Evolutionary conservation across 2,329 filamentous ascomycete genomes (phyloP).

Genomic region (Aureobasidium sp.): DNA sequence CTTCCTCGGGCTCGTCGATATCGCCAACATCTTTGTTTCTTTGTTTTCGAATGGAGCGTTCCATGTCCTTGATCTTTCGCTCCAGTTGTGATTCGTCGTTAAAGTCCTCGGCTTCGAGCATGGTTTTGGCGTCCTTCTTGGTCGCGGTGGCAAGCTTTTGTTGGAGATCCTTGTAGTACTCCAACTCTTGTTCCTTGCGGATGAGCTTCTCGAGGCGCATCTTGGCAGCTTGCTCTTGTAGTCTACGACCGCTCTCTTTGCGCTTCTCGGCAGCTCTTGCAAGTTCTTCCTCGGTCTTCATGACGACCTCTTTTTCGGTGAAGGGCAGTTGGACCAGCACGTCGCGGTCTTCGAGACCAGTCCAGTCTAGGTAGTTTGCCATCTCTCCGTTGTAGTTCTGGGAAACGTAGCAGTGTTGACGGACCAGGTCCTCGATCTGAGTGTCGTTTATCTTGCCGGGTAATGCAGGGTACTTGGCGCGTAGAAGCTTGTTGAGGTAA

Average conservation of each 20-base stretch:
- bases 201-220: constrained; percentile 94
- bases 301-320: constrained; percentile 78
- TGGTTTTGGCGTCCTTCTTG: constrained; percentile 82
- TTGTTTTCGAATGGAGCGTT: constrained; percentile 80
- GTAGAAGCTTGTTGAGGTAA: constrained; percentile 81
- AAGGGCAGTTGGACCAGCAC: constrained; percentile 87
- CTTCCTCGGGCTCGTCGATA: constrained; percentile 65
- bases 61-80: constrained; percentile 76
- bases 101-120: constrained; percentile 84
- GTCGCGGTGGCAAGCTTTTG: constrained; percentile 56
- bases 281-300: constrained; percentile 92
- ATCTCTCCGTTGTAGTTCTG: constrained; percentile 75
- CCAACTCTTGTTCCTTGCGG: constrained; percentile 89
- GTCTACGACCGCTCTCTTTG: constrained; percentile 80
- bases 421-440: constrained; percentile 80
- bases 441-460: constrained; percentile 75
- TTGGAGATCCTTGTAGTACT: constrained; percentile 85
- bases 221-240: constrained; percentile 95
- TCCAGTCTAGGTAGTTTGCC: constrained; percentile 75
- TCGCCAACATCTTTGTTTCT: constrained; percentile 89
- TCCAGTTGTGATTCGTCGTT: constrained; percentile 86
- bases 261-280: constrained; percentile 85
- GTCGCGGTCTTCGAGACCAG: constrained; percentile 80
- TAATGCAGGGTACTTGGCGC: constrained; percentile 85
- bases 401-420: constrained; percentile 84